phyloP scores from a whole-genome alignment of 345 rosid species.

The Gossypium sturtianum region DNA sequence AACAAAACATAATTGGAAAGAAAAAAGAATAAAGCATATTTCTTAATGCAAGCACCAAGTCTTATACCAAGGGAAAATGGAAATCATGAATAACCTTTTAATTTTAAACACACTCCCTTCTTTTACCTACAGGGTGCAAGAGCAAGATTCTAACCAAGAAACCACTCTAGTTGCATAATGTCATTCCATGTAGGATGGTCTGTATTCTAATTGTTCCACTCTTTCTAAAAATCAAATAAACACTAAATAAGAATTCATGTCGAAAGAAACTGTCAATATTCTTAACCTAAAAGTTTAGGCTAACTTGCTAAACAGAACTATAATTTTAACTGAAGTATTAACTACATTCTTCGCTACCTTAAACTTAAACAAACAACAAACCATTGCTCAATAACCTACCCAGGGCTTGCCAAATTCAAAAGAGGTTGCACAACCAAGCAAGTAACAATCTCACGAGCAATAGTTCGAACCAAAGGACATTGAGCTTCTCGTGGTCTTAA shows the following conservation, averaged over 20 bases:
- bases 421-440: conserved; percentile 92
- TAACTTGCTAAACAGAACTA: background rate
- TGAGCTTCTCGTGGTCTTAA: conserved; percentile 91
- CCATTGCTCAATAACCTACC: conserved; percentile 39
- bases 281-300: conserved; percentile 2
- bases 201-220: background rate
- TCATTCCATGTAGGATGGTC: background rate
- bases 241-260: background rate
- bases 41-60: background rate
- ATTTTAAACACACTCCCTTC: background rate
- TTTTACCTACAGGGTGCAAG: background rate
- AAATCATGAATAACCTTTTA: background rate
- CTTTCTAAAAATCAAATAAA: background rate
- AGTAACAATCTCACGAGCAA: conserved; percentile 93
- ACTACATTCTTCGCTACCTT: background rate
- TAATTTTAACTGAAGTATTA: background rate
- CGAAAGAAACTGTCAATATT: background rate
- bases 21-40: background rate
- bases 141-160: background rate
- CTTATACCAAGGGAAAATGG: background rate
- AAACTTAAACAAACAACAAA: conserved; percentile 5
- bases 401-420: conserved; percentile 75
- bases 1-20: background rate
- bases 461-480: conserved; percentile 77
- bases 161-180: background rate